These are phyloP conservation scores for Xylaria flabelliformis DNA, from an alignment of 495 filamentous ascomycete genomes.

Conservation along the genomic window DNA sequence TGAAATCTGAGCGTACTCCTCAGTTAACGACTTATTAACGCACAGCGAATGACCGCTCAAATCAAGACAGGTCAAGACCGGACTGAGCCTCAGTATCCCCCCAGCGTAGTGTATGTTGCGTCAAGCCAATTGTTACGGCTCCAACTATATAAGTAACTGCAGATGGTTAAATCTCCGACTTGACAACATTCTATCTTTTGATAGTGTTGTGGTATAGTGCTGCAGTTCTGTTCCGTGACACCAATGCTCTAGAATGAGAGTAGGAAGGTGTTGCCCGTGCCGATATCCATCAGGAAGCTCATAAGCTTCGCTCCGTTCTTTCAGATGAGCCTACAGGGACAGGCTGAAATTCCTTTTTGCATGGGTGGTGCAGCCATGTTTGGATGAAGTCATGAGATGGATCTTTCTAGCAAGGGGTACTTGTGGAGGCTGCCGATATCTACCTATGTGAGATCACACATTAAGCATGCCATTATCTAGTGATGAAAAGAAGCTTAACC, in stretches of 20 bases:
- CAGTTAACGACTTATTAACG: background rate
- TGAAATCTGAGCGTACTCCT: background rate
- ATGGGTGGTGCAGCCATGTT: background rate
- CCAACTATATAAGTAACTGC: too few species aligned
- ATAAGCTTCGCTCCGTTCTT: background rate
- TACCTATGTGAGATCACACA: background rate
- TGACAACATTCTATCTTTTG: too few species aligned
- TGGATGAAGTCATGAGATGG: slow-evolving; percentile 1
- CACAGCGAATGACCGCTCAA: background rate
- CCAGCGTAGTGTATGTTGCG: background rate
- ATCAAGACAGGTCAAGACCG: background rate
- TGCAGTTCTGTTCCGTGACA: too few species aligned
- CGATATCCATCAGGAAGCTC: background rate
- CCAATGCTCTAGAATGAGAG: background rate
- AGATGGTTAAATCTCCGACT: too few species aligned
- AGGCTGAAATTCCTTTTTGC: background rate
- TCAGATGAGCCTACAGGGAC: background rate
- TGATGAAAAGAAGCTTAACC: background rate
- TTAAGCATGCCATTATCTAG: background rate
- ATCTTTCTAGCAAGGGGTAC: background rate
- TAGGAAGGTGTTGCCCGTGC: background rate
- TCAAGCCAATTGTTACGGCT: too few species aligned
- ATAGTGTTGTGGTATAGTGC: too few species aligned
- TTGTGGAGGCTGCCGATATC: background rate
- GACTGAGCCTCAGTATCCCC: background rate